Evolutionary conservation across 2,329 filamentous ascomycete genomes (phyloP).

Genomic region (Paraconiothyrium brasiliense): DNA sequence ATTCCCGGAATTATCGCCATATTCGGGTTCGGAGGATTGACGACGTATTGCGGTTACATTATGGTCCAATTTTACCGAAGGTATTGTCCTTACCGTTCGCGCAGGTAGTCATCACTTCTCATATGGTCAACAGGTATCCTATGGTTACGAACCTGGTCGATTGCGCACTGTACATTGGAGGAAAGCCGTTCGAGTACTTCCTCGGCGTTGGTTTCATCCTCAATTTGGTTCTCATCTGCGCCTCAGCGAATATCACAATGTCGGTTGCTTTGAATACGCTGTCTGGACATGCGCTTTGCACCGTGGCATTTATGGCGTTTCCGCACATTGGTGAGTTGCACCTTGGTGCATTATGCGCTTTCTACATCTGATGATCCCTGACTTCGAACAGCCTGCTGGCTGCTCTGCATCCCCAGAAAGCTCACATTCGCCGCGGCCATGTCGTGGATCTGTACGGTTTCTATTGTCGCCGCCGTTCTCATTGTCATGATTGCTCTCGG

Average conservation of each 20-base stretch:
- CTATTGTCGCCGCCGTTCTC: conserved; percentile 20
- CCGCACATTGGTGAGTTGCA: conserved; percentile 39
- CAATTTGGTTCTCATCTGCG: conserved; percentile 41
- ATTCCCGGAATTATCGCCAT: conserved; percentile 38
- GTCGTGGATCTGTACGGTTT: conserved; percentile 7
- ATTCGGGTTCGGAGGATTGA: conserved; percentile 36
- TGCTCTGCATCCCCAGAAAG: conserved; percentile 11
- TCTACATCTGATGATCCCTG: neutral
- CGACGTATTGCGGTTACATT: conserved; percentile 40
- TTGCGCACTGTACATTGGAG: conserved; percentile 39
- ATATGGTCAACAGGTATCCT: conserved; percentile 23
- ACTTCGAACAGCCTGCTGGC: conserved; percentile 37
- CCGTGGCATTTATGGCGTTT: conserved; percentile 37
- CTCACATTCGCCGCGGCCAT: conserved; percentile 14
- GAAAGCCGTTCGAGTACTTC: conserved; percentile 36
- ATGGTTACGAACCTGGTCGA: conserved; percentile 44
- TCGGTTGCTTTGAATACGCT: conserved; percentile 41
- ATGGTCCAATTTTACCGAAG: conserved; percentile 43
- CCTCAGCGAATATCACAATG: conserved; percentile 38
- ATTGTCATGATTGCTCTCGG: conserved; percentile 41
- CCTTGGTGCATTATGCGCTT: neutral
- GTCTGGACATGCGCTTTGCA: conserved; percentile 40
- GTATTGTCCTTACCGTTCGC: conserved; percentile 15
- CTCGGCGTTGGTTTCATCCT: conserved; percentile 38
- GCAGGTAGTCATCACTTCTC: too few species aligned